Evolutionary conservation across 2,329 filamentous ascomycete genomes (phyloP).

Genomic region (Colletotrichum chlorophyti): DNA sequence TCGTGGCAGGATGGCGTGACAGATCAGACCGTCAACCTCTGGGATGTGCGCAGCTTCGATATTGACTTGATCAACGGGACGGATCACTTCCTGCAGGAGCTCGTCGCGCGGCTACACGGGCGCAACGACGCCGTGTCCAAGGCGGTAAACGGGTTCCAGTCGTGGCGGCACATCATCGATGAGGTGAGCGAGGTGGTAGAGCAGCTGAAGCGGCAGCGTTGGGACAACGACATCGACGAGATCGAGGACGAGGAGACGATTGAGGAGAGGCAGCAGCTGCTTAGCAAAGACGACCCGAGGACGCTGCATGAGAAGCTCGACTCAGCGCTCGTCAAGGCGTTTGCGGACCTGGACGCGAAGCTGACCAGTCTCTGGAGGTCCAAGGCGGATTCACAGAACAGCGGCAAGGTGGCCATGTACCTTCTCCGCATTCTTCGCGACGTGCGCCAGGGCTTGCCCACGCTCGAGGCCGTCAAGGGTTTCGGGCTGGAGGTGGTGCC

Average conservation of each 20-base stretch:
- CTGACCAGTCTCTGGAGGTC: slow-evolving; percentile 58
- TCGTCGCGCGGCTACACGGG: slow-evolving; percentile 76
- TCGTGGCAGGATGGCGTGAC: slow-evolving; percentile 64
- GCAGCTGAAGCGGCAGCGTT: slow-evolving; percentile 70
- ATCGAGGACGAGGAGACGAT: slow-evolving; percentile 77
- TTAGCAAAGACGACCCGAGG: slow-evolving; percentile 76
- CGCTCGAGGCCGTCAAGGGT: slow-evolving; percentile 51
- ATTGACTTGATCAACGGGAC: slow-evolving; percentile 72
- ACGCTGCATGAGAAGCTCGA: slow-evolving; percentile 67
- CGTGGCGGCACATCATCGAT: slow-evolving; percentile 78
- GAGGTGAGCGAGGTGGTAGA: slow-evolving; percentile 69
- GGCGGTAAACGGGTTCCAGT: slow-evolving; percentile 69
- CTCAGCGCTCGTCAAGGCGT: slow-evolving; percentile 61
- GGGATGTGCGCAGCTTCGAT: slow-evolving; percentile 70
- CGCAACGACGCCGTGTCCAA: slow-evolving; percentile 70
- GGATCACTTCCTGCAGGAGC: slow-evolving; percentile 69
- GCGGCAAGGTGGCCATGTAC: slow-evolving; percentile 65
- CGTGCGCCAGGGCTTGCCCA: slow-evolving; percentile 71
- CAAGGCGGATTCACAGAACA: slow-evolving; percentile 51
- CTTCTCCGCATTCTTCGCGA: slow-evolving; percentile 78
- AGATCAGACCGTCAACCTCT: slow-evolving; percentile 63
- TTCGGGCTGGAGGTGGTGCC: slow-evolving; percentile 70
- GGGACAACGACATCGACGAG: slow-evolving; percentile 78
- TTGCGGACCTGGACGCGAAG: slow-evolving; percentile 63
- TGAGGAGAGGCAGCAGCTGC: slow-evolving; percentile 68